Conservation (phyloP, 75 land plant genomes). For the Ceratopteris richardii region DNA sequence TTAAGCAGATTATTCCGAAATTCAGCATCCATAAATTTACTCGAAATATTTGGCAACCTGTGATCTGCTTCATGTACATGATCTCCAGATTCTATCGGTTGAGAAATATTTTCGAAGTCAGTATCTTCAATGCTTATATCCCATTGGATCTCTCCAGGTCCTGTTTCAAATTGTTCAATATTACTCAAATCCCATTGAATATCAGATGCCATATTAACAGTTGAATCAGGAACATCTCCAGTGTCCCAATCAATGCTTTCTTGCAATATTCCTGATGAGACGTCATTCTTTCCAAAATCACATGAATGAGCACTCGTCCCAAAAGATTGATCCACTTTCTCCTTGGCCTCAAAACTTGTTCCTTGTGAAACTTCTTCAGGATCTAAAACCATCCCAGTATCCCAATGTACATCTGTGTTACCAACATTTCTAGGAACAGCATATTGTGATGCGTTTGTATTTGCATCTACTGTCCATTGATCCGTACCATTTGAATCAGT, state of each 20-base stretch:
- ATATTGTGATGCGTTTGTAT: not conserved
- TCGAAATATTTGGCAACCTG: conserved; percentile 26
- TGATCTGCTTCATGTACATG: conserved; percentile 12
- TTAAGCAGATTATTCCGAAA: conserved; percentile 80
- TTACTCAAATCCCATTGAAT: not conserved
- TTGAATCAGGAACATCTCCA: not conserved
- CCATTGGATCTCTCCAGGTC: conserved; percentile 66
- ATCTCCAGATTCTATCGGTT: conserved; percentile 5
- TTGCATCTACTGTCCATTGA: too few relatives aligned
- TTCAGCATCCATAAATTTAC: conserved; percentile 66
- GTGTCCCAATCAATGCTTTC: conserved; percentile 18
- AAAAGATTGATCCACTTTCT: not conserved
- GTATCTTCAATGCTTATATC: conserved; percentile 74
- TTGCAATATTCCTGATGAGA: conserved; percentile 8
- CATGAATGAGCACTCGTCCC: conserved; percentile 1
- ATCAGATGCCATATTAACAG: not conserved
- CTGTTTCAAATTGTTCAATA: conserved; percentile 9
- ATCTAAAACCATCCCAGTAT: conserved; percentile 52
- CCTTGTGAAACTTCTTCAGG: conserved; percentile 27
- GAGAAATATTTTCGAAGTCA: conserved; percentile 16
- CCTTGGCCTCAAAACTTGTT: too few relatives aligned
- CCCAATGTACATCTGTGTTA: conserved; percentile 68
- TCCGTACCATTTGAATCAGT: too few relatives aligned
- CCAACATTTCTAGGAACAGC: conserved; percentile 18
- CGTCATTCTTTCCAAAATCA: not conserved